Evolutionary conservation across 106 monocot species (phyloP), one percentile per base, ranked within the genome.

Genomic region (Dendrobium chrysotoxum): DNA sequence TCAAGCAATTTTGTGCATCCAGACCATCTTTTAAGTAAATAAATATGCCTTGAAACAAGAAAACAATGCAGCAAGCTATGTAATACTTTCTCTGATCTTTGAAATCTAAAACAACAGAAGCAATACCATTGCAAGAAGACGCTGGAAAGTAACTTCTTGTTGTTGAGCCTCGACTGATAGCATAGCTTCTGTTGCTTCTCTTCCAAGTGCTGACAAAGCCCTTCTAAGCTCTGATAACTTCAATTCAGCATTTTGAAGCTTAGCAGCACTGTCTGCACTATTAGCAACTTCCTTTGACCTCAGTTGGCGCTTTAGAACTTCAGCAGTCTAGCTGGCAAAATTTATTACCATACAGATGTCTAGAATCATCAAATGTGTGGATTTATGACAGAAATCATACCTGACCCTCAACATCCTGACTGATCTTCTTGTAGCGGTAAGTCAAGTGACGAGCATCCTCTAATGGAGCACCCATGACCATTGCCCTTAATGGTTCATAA

Each of bases 371-470:
- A 80, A 70, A 46, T 45, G 40, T 23, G 42, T 28, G 68, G 25
- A 75, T 39, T 13, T 73, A 65, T 57, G 15, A n/a, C 38, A 10
- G 25, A 26, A 74, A 65, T 13, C 65, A 17, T 82, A 96, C 97
- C 92, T 97, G 94, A 78, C 89, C 77, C 84, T 98, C 98, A 41
- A 93, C 87, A 76, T 98, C 98, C 57, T 89, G 89, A 79, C 89
- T 92, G 53, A 92, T 83, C 40, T 84, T 79, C 82, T 93, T 85
- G 74, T 95, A 98, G 35, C 87, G 91, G 76, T 98, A 85, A 46
- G 92, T 92, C 82, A 98, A 90, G 39, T 88, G 88, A 79, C 95
- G 94, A 76, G 98, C 98, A 91, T 98, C 98, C 80, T 98, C 98
- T 76, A 98, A 89, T 81, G 98, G 98, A 81, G 98, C 98, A 45